These are phyloP conservation scores for Sistotremastrum suecicum DNA, from an alignment of 768 basidiomycete genomes.

Conservation along the genomic window DNA sequence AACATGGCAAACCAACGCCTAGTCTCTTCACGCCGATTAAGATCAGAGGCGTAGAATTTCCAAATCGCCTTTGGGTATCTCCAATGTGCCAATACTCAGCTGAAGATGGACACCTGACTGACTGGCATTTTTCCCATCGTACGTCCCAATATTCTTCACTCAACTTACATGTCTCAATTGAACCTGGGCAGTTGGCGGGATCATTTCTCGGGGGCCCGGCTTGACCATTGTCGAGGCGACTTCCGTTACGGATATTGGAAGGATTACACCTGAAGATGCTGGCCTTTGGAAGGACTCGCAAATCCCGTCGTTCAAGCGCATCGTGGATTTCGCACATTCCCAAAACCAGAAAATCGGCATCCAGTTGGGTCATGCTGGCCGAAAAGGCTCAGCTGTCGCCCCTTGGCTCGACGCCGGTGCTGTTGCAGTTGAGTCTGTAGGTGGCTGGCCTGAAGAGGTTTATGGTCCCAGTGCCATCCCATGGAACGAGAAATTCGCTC, in stretches of 20 bases:
- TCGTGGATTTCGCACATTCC: slow-evolving; percentile 28
- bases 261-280: slow-evolving; percentile 24
- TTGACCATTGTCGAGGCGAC: slow-evolving; percentile 28
- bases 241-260: slow-evolving; percentile 13
- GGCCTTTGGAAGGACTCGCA: slow-evolving; percentile 28
- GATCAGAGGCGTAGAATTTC: slow-evolving; percentile 6
- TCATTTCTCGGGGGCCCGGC: slow-evolving; percentile 13
- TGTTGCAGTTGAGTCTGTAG: too few species aligned
- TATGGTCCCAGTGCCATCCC: slow-evolving; percentile 41
- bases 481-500: slow-evolving; percentile 27
- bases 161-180: too few species aligned
- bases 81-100: slow-evolving; percentile 7
- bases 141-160: not conserved
- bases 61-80: slow-evolving; percentile 8
- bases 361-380: slow-evolving; percentile 32
- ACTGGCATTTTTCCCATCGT: slow-evolving; percentile 7
- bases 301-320: slow-evolving; percentile 22
- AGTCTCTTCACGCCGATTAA: slow-evolving; percentile 5
- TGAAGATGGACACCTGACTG: slow-evolving; percentile 11
- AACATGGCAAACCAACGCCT: not conserved
- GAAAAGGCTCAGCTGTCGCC: slow-evolving; percentile 16
- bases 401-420: too few species aligned
- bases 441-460: slow-evolving; percentile 33
- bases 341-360: slow-evolving; percentile 26
- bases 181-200: not conserved